These are phyloP conservation scores for Kodamaea sp. DNA, from an alignment of 1,139 yeast genomes.

Conservation along the genomic window DNA sequence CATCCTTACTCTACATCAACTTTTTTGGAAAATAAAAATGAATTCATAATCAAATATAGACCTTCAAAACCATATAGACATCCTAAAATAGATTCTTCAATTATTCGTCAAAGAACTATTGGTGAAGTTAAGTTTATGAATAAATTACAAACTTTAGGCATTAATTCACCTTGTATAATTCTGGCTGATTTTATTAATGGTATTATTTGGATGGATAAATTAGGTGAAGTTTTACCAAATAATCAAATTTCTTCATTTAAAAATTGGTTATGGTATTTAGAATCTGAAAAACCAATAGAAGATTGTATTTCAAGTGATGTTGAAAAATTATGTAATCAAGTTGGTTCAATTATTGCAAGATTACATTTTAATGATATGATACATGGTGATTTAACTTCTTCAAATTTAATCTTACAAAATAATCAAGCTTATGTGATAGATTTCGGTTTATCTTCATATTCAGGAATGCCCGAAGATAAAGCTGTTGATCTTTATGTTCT, in stretches of 20 bases:
- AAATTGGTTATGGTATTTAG: conserved; percentile 67
- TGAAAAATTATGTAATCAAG: conserved; percentile 39
- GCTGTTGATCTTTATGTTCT: conserved; percentile 94
- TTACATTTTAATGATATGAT: conserved; percentile 76
- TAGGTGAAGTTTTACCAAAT: conserved; percentile 52
- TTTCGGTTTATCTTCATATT: conserved; percentile 83
- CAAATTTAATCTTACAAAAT: conserved; percentile 65
- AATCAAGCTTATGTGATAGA: conserved; percentile 69
- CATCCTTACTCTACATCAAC: conserved; percentile 63
- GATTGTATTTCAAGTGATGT: conserved; percentile 37
- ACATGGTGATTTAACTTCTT: conserved; percentile 94
- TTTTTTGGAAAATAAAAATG: conserved; percentile 19
- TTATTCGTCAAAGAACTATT: conserved; percentile 76
- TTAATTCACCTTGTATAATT: conserved; percentile 65
- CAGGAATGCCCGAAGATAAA: conserved; percentile 80
- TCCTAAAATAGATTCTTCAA: conserved; percentile 67
- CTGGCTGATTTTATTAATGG: conserved; percentile 78
- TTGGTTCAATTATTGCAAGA: conserved; percentile 68
- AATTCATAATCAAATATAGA: conserved; percentile 74
- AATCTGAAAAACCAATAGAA: conserved; percentile 23
- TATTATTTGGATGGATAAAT: conserved; percentile 81
- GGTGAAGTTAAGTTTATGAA: conserved; percentile 80
- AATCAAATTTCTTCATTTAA: conserved; percentile 57
- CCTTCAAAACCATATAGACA: conserved; percentile 91
- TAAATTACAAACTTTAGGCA: conserved; percentile 51